A percentile compares a stretch with the other conserved stretches of the same genome.
Evolutionary conservation across 352 stramenopile species (phyloP).

Genomic region (Phytophthora constricta): DNA sequence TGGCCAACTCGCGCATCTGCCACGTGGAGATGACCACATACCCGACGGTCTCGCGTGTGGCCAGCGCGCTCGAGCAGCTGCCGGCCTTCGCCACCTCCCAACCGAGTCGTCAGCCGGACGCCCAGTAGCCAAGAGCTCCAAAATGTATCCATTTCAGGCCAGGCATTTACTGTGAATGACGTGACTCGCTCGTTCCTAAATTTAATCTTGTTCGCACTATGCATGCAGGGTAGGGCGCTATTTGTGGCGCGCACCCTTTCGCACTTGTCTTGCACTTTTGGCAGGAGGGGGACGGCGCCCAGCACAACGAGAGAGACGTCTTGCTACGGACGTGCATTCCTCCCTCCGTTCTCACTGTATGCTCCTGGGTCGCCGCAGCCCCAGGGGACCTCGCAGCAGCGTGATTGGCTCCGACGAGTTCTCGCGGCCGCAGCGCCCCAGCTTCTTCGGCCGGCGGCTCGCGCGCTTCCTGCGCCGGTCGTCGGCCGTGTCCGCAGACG

Average conservation of each 20-base stretch:
- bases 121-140: not conserved
- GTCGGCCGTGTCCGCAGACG: conserved; percentile 40
- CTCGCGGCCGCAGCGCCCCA: conserved; percentile 34
- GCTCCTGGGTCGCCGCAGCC: conserved; percentile 29
- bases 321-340: conserved; percentile 1
- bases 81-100: conserved; percentile 80
- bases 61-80: conserved; percentile 68
- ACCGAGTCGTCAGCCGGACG: conserved; percentile 74
- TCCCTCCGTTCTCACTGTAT: no score
- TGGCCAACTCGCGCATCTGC: conserved; percentile 90
- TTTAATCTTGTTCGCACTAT: conserved; percentile 13
- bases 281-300: not conserved
- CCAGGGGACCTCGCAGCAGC: conserved; percentile 31
- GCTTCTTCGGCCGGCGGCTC: conserved; percentile 59
- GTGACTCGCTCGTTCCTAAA: no score
- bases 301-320: conserved; percentile 20
- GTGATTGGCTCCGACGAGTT: conserved; percentile 37
- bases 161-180: no score
- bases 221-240: conserved; percentile 6
- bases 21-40: conserved; percentile 85
- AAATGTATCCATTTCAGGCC: not conserved
- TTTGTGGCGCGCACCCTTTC: conserved; percentile 29
- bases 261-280: not conserved
- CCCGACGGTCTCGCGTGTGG: conserved; percentile 79
- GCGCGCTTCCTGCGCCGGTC: conserved; percentile 56